Conservation (phyloP, 805 yeast genomes). For the Cyberlindnera mrakii region DNA sequence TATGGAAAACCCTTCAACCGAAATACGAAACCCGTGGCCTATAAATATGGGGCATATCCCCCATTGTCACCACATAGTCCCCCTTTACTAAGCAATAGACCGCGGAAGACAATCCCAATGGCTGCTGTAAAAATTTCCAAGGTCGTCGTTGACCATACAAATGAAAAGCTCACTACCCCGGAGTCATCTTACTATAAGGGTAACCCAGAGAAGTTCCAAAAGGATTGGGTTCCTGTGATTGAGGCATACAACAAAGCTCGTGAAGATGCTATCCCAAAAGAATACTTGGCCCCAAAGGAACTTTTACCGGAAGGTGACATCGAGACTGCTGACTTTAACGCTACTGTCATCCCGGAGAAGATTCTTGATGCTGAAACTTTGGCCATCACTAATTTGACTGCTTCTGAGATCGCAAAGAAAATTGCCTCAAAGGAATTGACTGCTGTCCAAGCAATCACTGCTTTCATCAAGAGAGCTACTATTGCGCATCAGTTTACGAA, state of each 20-base stretch:
- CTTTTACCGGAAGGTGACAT: constrained; percentile 18
- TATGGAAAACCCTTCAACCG: neutral
- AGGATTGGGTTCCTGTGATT: constrained; percentile 22
- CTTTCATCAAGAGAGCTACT: constrained; percentile 41
- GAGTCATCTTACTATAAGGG: constrained; percentile 8
- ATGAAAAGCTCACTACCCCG: constrained; percentile 10
- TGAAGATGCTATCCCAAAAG: constrained; percentile 18
- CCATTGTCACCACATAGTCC: neutral
- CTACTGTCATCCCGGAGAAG: constrained; percentile 17
- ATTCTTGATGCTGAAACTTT: constrained; percentile 15
- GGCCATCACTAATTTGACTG: constrained; percentile 18
- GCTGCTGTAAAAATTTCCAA: constrained; percentile 7
- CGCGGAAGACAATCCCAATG: constrained; percentile 1
- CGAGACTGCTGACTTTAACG: constrained; percentile 18
- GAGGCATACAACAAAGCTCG: constrained; percentile 18
- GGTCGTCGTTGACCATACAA: constrained; percentile 13
- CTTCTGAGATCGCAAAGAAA: constrained; percentile 15
- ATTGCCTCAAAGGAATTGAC: constrained; percentile 15
- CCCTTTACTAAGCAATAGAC: neutral
- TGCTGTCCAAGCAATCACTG: constrained; percentile 15
- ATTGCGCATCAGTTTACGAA: constrained; percentile 59
- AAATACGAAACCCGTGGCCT: neutral
- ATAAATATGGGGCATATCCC: neutral
- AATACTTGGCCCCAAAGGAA: constrained; percentile 16
- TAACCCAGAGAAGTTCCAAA: constrained; percentile 14